phyloP scores from a whole-genome alignment of 75 land plant species.

The Pinus albicaulis region DNA sequence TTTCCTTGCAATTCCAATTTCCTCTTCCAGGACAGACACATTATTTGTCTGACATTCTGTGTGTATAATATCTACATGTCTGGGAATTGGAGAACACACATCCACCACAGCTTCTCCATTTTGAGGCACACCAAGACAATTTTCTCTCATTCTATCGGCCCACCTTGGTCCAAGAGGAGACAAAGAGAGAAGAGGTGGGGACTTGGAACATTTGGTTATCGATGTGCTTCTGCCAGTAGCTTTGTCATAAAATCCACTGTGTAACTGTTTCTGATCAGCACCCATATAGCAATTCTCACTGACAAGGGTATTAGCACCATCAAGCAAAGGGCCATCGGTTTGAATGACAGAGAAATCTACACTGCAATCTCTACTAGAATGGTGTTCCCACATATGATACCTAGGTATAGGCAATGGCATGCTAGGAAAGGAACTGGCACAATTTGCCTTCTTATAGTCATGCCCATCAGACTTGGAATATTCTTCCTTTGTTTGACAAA shows the following conservation, averaged over 20 bases:
- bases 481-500: not conserved
- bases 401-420: slow-evolving; percentile 25
- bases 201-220: slow-evolving; percentile 22
- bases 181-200: slow-evolving; percentile 60
- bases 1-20: slow-evolving; percentile 11
- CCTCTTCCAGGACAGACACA: slow-evolving; percentile 21
- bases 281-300: slow-evolving; percentile 3
- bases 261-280: slow-evolving; percentile 12
- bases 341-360: slow-evolving; percentile 12
- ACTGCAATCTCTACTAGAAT: slow-evolving; percentile 12
- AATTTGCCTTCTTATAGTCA: slow-evolving; percentile 49
- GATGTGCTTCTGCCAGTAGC: slow-evolving; percentile 7
- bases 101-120: slow-evolving; percentile 13
- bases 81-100: not conserved
- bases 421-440: slow-evolving; percentile 8
- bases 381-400: slow-evolving; percentile 13
- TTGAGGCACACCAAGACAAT: slow-evolving; percentile 7
- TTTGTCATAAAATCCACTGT: slow-evolving; percentile 13
- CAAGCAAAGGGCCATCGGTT: slow-evolving; percentile 82
- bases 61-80: slow-evolving; percentile 3
- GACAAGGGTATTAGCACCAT: slow-evolving; percentile 16
- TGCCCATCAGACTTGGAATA: slow-evolving; percentile 7
- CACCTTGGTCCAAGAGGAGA: slow-evolving; percentile 91
- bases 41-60: slow-evolving; percentile 1
- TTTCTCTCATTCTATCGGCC: slow-evolving; percentile 33